Evolutionary conservation across 768 basidiomycete species (phyloP), one percentile per base, ranked within the genome.

Genomic region (Pleurotus platypus): DNA sequence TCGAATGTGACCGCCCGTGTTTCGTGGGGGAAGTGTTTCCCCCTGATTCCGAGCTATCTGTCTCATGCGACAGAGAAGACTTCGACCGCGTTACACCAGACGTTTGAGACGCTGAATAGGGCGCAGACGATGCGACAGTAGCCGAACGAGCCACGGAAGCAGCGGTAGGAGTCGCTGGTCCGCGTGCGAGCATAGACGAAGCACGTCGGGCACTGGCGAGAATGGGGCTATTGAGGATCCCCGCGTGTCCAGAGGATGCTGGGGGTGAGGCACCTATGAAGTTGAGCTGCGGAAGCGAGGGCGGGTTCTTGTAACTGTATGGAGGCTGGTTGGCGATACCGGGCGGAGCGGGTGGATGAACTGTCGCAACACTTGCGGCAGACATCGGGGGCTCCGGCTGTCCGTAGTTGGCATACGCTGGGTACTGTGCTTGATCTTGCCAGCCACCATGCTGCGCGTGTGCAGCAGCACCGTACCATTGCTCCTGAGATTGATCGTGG

Each of bases 251-350:
- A 22, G 38, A 24, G 15, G 49, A 30, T 8, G 49, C 37, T 3
- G 51, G 51, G 24, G 51, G 51, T 15, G 51, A 54, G 42, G 51
- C 51, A 42, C 51, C 13, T 20, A 54, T 54, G 51, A 54, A 54
- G 20, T 54, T 54, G n/a, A 54, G 39, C 18, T 54, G 51, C 4
- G 51, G 51, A 8, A 54, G 39, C n/a, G 51, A 39, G 26, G 49
- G 49, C 20, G 49, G 49, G 27, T 50, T 50, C n/a, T 50, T 20
- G 27, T 30, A 27, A 35, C 26, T 27, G 20, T 50, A 35, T 16
- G 39, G n/a, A 20, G 51, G 51, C 12, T 22, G n/a, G 20, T 37
- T 24, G 18, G 51, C 51, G n/a, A 45, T 11, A 22, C n/a, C 42
- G 7, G 42, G n/a, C n/a, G 42, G n/a, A 22, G 35, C 49, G 15